phyloP scores from a whole-genome alignment of 1,284 basidiomycete species.

The Cutaneotrichosporon sp. region DNA sequence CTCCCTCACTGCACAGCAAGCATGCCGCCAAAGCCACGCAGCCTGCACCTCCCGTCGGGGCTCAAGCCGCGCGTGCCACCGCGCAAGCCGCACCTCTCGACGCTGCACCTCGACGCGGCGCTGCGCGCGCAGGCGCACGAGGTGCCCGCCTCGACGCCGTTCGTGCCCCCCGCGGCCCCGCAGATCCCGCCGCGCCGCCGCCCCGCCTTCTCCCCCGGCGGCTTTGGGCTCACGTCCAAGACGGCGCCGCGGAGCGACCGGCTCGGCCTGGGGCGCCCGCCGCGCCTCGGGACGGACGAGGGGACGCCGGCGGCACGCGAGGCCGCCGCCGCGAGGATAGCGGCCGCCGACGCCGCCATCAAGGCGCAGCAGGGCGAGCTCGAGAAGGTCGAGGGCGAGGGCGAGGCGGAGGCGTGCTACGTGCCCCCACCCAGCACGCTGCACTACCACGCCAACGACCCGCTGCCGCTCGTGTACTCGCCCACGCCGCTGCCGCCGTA shows the following conservation, averaged over 20 bases:
- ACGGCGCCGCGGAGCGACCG: constrained; percentile 26
- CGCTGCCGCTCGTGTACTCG: constrained; percentile 74
- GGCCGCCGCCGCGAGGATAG: constrained; percentile 26
- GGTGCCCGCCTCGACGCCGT: constrained; percentile 15
- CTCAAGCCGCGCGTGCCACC: constrained; percentile 15
- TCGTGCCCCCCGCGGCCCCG: constrained; percentile 37
- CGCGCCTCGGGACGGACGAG: constrained; percentile 31
- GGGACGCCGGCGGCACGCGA: constrained; percentile 1
- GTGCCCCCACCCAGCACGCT: constrained; percentile 53
- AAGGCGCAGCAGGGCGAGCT: constrained; percentile 28
- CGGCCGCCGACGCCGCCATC: constrained; percentile 29
- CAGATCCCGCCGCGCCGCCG: constrained; percentile 45
- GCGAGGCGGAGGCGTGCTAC: constrained; percentile 53
- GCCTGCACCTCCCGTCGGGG: constrained; percentile 21
- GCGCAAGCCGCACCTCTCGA: constrained; percentile 28
- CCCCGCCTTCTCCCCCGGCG: constrained; percentile 50
- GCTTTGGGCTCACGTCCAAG: constrained; percentile 45
- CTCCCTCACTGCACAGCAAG: not conserved
- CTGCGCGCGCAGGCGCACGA: constrained; percentile 19
- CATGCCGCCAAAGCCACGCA: constrained; percentile 23
- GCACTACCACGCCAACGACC: constrained; percentile 62
- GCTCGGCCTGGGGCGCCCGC: constrained; percentile 16
- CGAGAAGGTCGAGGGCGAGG: constrained; percentile 34
- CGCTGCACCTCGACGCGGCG: constrained; percentile 25
- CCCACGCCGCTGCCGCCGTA: constrained; percentile 67